Evolutionary conservation across 441 rosid species (phyloP), one percentile per base, ranked within the genome.

Genomic region (Pelargonium myrrhifolium): DNA sequence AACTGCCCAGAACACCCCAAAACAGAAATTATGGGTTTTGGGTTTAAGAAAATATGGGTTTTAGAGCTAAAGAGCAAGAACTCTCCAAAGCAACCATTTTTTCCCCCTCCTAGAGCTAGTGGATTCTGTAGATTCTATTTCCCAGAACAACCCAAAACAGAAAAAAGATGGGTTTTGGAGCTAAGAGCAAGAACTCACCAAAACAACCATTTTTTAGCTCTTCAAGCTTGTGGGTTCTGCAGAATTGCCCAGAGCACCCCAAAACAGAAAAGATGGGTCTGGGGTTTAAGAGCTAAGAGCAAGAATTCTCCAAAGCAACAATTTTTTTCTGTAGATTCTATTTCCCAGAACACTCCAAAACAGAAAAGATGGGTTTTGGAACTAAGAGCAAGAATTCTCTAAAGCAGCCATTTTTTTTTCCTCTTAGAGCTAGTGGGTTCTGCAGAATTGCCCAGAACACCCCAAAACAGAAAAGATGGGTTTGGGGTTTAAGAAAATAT

Each of bases 1-100:
- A 70, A 69, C 68, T 31, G 69, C 71, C 72, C 73, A 78, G 79
- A 79, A 68, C 72, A 64, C 62, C 65, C 66, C 74, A 71, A 69
- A 68, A 53, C 51, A 61, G 45, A 66, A 64, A 4, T 21, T 47
- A 51, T 24, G 26, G 26, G 26, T 24, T 24, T 24, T 1, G 26
- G 26, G 26, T 24, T 24, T 24, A 24, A 24, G 26, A 24, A 24
- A 24, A 24, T 24, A 24, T 24, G 26, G 26, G 26, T 24, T 24
- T 24, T 24, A 24, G 26, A 24, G 26, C 26, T 24, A 24, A 24
- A n/a, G 26, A 24, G 26, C 26, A 24, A 24, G 1, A 24, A 24
- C 26, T 24, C 26, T 24, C 26, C 26, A 24, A 24, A 24, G 26
- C 26, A 24, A 24, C 26, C 26, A 1, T 24, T 24, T 24, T 24